These are phyloP conservation scores for Termitomyces eurrhizus DNA, from an alignment of 768 basidiomycete genomes.

Conservation along the genomic window DNA sequence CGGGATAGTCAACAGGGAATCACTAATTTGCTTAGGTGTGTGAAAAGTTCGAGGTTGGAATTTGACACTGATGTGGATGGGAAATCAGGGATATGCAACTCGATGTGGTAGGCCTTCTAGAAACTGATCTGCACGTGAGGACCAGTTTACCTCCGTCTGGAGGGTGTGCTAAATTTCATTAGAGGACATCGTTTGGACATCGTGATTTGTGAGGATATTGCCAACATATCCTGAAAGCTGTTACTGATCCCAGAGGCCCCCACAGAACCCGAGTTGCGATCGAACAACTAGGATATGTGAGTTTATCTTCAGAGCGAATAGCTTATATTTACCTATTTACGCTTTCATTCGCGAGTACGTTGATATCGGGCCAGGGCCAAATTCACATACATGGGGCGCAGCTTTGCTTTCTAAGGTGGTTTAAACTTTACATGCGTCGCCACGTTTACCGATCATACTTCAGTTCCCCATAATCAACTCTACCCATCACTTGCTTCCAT, in stretches of 20 bases:
- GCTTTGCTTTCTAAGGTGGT: conserved; percentile 72
- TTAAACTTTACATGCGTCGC: neutral
- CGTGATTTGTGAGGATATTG: conserved; percentile 63
- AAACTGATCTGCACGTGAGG: conserved; percentile 82
- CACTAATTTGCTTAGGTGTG: conserved; percentile 43
- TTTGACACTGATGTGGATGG: neutral
- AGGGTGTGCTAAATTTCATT: conserved; percentile 2
- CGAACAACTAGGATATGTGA: conserved; percentile 78
- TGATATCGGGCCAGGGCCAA: conserved; percentile 86
- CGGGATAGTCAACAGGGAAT: conserved; percentile 70
- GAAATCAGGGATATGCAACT: conserved; percentile 68
- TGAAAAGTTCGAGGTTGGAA: neutral
- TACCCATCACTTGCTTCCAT: conserved; percentile 83
- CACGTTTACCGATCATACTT: neutral
- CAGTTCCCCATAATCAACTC: conserved; percentile 88
- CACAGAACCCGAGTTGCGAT: conserved; percentile 68
- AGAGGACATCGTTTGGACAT: conserved; percentile 64
- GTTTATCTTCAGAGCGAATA: conserved; percentile 20
- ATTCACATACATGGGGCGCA: conserved; percentile 88
- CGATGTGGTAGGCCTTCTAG: conserved; percentile 80
- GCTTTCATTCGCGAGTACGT: conserved; percentile 53
- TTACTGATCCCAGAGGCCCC: neutral
- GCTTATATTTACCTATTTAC: conserved; percentile 1
- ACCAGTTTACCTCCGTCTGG: neutral
- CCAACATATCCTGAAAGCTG: neutral